Conservation (phyloP, 192 early-diverging fungal genomes). For the Haplosporangium gracile region DNA sequence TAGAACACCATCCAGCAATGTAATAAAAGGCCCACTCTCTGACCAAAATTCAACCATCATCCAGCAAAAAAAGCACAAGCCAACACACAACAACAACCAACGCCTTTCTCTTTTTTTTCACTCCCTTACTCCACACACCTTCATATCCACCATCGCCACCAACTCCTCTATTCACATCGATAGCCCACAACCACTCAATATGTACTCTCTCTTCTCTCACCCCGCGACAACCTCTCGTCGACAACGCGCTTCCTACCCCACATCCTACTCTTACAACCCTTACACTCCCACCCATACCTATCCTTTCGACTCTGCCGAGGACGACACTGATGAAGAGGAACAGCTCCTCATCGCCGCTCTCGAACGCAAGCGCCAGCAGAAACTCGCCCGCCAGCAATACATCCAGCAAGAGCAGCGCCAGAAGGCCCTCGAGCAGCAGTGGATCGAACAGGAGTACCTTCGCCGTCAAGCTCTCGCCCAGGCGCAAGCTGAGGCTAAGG, state of each 20-base stretch:
- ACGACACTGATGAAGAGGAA: conserved; percentile 40
- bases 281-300: background rate
- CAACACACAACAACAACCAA: no score
- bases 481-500: conserved; percentile 24
- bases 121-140: background rate
- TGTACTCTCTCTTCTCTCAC: conserved; percentile 24
- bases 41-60: background rate
- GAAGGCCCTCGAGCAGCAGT: conserved; percentile 16
- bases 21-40: background rate
- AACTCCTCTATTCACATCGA: background rate
- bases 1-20: background rate
- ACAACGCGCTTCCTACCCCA: conserved; percentile 2
- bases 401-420: conserved; percentile 25
- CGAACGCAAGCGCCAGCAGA: conserved; percentile 52
- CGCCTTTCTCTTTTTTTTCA: no score
- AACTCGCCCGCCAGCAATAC: conserved; percentile 39
- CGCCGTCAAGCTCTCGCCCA: conserved; percentile 8
- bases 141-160: background rate
- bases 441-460: conserved; percentile 27
- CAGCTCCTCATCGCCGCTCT: conserved; percentile 45
- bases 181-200: background rate
- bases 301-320: conserved; percentile 2
- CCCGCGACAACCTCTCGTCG: conserved; percentile 3
- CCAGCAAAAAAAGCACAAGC: background rate
- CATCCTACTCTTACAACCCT: background rate